These are phyloP conservation scores for Colletotrichum siamense DNA, from an alignment of 2,329 filamentous ascomycete genomes.

Conservation along the genomic window DNA sequence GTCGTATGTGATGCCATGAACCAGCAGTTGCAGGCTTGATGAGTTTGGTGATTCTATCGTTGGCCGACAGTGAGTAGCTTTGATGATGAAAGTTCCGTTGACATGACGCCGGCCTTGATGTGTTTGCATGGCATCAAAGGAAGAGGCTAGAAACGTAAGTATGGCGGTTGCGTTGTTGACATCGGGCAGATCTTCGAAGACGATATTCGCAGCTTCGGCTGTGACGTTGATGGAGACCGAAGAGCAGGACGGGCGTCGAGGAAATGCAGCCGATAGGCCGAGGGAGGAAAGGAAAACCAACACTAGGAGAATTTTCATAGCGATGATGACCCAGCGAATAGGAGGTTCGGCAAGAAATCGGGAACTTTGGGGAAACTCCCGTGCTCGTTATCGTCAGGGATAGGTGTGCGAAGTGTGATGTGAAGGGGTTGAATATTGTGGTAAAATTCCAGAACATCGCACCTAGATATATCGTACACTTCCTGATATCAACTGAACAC, in stretches of 20 bases:
- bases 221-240: neutral
- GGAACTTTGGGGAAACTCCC: neutral
- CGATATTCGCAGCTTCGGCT: neutral
- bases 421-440: neutral
- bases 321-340: neutral
- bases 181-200: neutral
- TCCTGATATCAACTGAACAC: neutral
- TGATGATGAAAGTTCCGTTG: neutral
- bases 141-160: neutral
- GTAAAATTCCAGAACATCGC: neutral
- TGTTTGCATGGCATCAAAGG: neutral
- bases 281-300: accelerated
- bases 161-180: neutral
- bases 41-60: accelerated
- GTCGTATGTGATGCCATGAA: neutral
- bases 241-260: neutral
- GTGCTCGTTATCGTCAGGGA: neutral
- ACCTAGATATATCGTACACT: neutral
- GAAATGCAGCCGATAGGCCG: neutral
- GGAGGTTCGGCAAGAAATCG: neutral
- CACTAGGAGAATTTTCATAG: neutral
- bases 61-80: neutral
- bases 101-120: neutral
- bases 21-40: neutral
- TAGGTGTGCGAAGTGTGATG: neutral